Evolutionary conservation across 148 eudicot species (phyloP), one percentile per base, ranked within the genome.

Genomic region (Arbutus unedo): DNA sequence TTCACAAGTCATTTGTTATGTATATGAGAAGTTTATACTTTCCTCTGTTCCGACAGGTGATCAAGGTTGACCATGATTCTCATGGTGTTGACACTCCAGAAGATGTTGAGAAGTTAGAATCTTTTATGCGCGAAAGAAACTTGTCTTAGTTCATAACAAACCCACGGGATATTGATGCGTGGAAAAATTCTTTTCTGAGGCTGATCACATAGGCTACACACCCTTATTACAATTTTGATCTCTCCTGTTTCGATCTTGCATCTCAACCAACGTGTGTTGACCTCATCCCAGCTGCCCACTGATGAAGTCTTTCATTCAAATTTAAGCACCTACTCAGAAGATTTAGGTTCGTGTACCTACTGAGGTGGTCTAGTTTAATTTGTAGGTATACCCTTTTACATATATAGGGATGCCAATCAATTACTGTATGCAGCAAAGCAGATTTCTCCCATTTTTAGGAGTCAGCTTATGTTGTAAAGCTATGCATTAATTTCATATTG

Each of bases 61-160:
- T 93, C 77, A 93, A 89, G 91, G 94, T 95, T 4, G 94, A 93
- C 48, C 98, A 95, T 82, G 94, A 93, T 66, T 89, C 92, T 77
- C 97, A 92, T 83, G 97, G 97, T 71, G 95, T 92, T 62, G 98
- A 95, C 76, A 86, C 87, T 78, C 97, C 95, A 45, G 94, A 89
- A 88, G 97, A 95, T 82, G 91, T 92, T 55, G 93, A 87, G 71
- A 93, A 93, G 91, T 89, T 92, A 56, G 98, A 95, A 87, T 78
- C 68, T 48, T 90, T 83, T 74, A 91, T 92, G 98, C 94, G 87
- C 16, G 92, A 92, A 84, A 90, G 89, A 68, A 92, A 95, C 86
- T 81, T 93, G 81, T 86, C 89, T 51, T 94, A 87, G 84, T 41
- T 31, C 19, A 16, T 59, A 59, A 31, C 38, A 31, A 16, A 2